phyloP scores from a whole-genome alignment of 495 filamentous ascomycete genomes.

The Tuber melanosporum region DNA sequence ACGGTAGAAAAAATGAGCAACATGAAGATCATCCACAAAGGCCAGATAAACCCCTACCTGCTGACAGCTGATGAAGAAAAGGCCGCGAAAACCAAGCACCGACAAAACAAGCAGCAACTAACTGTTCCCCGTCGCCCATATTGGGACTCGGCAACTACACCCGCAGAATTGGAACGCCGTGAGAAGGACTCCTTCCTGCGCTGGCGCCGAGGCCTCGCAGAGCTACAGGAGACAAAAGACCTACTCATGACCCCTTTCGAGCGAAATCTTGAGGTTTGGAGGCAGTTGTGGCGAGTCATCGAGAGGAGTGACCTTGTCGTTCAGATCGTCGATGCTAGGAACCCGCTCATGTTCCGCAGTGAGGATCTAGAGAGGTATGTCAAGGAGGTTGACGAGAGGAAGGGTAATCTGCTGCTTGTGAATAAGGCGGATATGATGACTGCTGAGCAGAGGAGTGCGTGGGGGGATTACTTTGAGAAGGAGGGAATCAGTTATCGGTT shows the following conservation, averaged over 20 bases:
- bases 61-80: slow-evolving; percentile 82
- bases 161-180: slow-evolving; percentile 66
- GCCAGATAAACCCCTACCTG: slow-evolving; percentile 92
- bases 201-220: slow-evolving; percentile 86
- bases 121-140: slow-evolving; percentile 84
- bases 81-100: slow-evolving; percentile 68
- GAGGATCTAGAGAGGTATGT: slow-evolving; percentile 93
- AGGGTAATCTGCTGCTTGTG: slow-evolving; percentile 86
- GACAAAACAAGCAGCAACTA: slow-evolving; percentile 64
- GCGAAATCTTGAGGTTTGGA: slow-evolving; percentile 95
- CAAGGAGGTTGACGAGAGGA: slow-evolving; percentile 78
- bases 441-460: slow-evolving; percentile 68
- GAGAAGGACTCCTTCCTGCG: slow-evolving; percentile 77
- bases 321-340: slow-evolving; percentile 96
- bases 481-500: slow-evolving; percentile 81
- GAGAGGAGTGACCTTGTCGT: slow-evolving; percentile 93
- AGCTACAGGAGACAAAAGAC: slow-evolving; percentile 86
- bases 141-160: slow-evolving; percentile 81
- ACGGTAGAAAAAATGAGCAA: slow-evolving; percentile 83
- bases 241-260: slow-evolving; percentile 98
- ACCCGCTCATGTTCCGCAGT: slow-evolving; percentile 86
- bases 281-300: slow-evolving; percentile 97
- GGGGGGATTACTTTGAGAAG: slow-evolving; percentile 82
- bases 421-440: slow-evolving; percentile 99
- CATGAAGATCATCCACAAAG: slow-evolving; percentile 93